Evolutionary conservation across 148 eudicot genomes (phyloP).

Genomic region (Nyssa sinensis): DNA sequence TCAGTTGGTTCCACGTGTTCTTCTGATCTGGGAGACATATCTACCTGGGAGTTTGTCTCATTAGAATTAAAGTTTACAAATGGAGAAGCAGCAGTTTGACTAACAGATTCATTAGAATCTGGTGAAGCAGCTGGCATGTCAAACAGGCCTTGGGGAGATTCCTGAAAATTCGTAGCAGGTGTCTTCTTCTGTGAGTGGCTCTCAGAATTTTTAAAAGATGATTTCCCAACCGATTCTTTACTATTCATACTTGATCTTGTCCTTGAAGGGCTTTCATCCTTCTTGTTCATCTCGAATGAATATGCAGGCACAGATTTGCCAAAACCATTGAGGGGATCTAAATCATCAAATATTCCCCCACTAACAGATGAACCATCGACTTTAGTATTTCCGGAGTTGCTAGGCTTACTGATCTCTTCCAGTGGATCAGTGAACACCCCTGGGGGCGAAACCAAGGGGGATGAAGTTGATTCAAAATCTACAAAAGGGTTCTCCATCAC

Average conservation of each 20-base stretch:
- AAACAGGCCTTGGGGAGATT: constrained; percentile 45
- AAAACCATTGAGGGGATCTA: constrained; percentile 59
- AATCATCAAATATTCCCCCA: constrained; percentile 54
- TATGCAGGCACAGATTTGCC: constrained; percentile 48
- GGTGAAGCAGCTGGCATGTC: constrained; percentile 53
- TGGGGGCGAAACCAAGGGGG: constrained; percentile 37
- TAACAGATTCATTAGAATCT: constrained; percentile 39
- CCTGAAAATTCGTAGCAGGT: constrained; percentile 43
- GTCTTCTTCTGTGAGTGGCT: constrained; percentile 41
- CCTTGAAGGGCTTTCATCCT: constrained; percentile 45
- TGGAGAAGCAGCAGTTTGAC: constrained; percentile 47
- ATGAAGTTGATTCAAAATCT: constrained; percentile 41
- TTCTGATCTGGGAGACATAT: constrained; percentile 31
- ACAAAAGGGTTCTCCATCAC: constrained; percentile 53
- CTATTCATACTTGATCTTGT: constrained; percentile 27
- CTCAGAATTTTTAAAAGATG: constrained; percentile 49
- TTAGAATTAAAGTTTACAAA: constrained; percentile 22
- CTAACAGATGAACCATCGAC: constrained; percentile 32
- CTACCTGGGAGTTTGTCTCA: constrained; percentile 38
- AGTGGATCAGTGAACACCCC: constrained; percentile 44
- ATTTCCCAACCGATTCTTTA: constrained; percentile 35
- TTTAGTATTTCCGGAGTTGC: constrained; percentile 35
- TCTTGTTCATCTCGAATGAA: constrained; percentile 36
- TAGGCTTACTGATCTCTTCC: constrained; percentile 43
- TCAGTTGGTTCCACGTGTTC: constrained; percentile 40